phyloP scores from a whole-genome alignment of 257 asterid species.

The Forsythia suspensa region DNA sequence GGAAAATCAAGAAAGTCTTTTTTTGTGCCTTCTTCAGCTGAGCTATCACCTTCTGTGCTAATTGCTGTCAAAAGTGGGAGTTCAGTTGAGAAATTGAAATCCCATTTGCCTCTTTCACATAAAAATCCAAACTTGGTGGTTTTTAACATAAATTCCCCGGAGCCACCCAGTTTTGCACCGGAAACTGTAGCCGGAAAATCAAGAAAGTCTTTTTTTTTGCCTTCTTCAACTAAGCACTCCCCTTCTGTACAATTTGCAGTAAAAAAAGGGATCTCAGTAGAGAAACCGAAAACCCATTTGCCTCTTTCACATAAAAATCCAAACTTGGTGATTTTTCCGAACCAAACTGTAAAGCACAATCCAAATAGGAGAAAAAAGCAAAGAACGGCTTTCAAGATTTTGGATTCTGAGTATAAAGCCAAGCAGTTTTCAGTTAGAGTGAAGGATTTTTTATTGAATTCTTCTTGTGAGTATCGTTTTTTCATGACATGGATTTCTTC shows the following conservation, averaged over 20 bases:
- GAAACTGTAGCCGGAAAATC: conserved; percentile 54
- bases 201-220: conserved; percentile 43
- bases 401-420: conserved; percentile 21
- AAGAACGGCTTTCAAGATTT: conserved; percentile 32
- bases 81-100: conserved; percentile 30
- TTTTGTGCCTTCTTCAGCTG: conserved; percentile 34
- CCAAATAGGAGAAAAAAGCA: conserved; percentile 31
- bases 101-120: conserved; percentile 45
- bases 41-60: conserved; percentile 27
- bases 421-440: conserved; percentile 58
- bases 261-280: conserved; percentile 33
- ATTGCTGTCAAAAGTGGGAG: conserved; percentile 35
- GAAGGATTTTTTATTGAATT: conserved; percentile 46
- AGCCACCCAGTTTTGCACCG: conserved; percentile 35
- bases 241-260: conserved; percentile 29
- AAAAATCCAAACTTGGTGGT: conserved; percentile 47
- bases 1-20: conserved; percentile 54
- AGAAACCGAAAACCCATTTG: conserved; percentile 45
- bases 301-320: conserved; percentile 44
- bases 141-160: conserved; percentile 28
- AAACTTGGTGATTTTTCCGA: conserved; percentile 36
- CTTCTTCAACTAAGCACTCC: conserved; percentile 33
- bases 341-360: conserved; percentile 26
- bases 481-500: conserved; percentile 96
- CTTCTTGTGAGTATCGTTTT: conserved; percentile 53